These are phyloP conservation scores for Penicilliopsis zonata DNA, from an alignment of 495 filamentous ascomycete genomes.

Conservation along the genomic window DNA sequence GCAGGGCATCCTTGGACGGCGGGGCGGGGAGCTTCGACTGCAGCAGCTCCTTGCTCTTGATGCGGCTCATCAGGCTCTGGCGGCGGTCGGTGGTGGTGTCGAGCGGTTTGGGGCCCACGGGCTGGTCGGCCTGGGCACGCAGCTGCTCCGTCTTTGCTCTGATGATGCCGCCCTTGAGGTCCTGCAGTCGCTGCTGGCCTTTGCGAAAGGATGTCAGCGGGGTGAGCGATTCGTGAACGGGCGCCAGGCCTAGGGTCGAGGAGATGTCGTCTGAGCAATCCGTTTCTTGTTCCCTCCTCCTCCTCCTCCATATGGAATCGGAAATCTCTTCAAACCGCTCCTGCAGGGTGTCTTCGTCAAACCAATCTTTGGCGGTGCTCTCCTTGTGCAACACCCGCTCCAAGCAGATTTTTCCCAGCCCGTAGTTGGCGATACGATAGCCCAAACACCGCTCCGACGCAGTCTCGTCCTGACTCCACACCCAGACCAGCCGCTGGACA, in stretches of 20 bases:
- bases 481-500: slow-evolving; percentile 30
- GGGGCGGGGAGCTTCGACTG: slow-evolving; percentile 32
- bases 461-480: slow-evolving; percentile 20
- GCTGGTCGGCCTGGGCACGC: slow-evolving; percentile 9
- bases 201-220: slow-evolving; percentile 30
- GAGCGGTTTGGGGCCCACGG: slow-evolving; percentile 8
- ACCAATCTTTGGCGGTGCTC: slow-evolving; percentile 7
- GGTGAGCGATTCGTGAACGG: slow-evolving; percentile 30
- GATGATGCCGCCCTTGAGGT: slow-evolving; percentile 30
- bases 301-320: slow-evolving; percentile 20
- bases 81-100: slow-evolving; percentile 24
- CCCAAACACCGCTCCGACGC: slow-evolving; percentile 1
- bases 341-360: slow-evolving; percentile 21
- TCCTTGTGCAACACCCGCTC: slow-evolving; percentile 7
- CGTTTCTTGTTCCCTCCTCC: slow-evolving; percentile 10
- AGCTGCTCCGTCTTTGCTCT: slow-evolving; percentile 27
- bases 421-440: slow-evolving; percentile 32
- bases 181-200: slow-evolving; percentile 35
- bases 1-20: slow-evolving; percentile 28
- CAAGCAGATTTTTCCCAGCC: slow-evolving; percentile 29
- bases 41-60: slow-evolving; percentile 31
- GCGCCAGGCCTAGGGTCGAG: slow-evolving; percentile 20
- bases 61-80: slow-evolving; percentile 29
- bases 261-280: slow-evolving; percentile 13
- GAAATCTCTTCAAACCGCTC: slow-evolving; percentile 25